Base-by-base conservation (phyloP, 2,329 filamentous ascomycete genomes). In the Zasmidium cellare region DNA sequence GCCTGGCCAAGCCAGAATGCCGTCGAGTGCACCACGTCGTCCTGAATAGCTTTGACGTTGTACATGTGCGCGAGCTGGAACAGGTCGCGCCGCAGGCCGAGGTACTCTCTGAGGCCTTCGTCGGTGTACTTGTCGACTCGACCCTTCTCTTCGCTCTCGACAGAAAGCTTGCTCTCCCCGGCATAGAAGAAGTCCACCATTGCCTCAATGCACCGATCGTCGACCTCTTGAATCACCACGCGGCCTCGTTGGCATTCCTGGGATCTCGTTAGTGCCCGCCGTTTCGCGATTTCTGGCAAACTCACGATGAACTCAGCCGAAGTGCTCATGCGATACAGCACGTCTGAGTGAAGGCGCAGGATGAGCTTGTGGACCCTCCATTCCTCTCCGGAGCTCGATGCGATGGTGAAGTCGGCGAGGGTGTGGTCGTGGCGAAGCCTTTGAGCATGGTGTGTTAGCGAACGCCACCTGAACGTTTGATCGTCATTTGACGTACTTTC, bases 121-220 rank as follows among this genome's bases (percentile, higher is more conserved):
- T 18, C 49, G 22, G 24, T 18, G 12, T 35, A 22, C 11, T 9
- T 48, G 18, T 19, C 23, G 20, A 28, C 9, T 7, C 14, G 7
- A 14, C 7, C 14, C 14, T 31, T 31, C 7, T 7, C 28, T 31
- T 31, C 28, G 28, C 28, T 14, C 7, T 7, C 7, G 28, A 7
- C 14, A 7, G 20, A n/a, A 12, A 28, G 9, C 3, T 38, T 20
- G 28, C 25, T 46, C 19, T 28, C 41, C 11, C 14, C 3, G 18
- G 19, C 19, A 16, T 56, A 56, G 25, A 45, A 50, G 46, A 19
- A 56, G 3, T 45, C 5, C 23, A 48, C 57, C 11, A 67, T 59
- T 23, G 53, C 48, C 35, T 69, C 63, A 23, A 62, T 64, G 60
- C 65, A 66, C 5, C 14, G 9, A n/a, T 46, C 25, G 3, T 55